These are phyloP conservation scores for Pisolithus orientalis DNA, from an alignment of 768 basidiomycete genomes.

Conservation along the genomic window DNA sequence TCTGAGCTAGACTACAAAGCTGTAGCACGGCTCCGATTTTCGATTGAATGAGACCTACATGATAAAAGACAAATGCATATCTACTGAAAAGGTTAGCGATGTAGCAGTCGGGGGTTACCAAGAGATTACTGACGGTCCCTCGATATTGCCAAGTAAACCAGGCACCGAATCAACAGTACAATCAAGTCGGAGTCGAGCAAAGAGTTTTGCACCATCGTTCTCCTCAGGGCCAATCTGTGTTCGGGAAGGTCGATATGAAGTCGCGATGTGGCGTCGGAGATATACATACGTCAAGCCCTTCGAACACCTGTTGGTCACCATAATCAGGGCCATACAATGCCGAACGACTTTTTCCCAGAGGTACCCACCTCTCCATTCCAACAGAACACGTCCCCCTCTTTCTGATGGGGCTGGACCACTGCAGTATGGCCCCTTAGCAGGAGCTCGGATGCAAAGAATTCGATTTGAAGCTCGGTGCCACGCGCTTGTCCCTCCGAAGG, in stretches of 20 bases:
- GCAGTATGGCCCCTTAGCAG: slow-evolving; percentile 54
- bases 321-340: neutral
- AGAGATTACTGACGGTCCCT: slow-evolving; percentile 67
- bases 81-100: slow-evolving; percentile 29
- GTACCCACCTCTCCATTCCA: slow-evolving; percentile 78
- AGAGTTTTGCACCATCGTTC: slow-evolving; percentile 66
- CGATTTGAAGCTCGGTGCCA: slow-evolving; percentile 23
- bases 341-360: neutral
- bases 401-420: slow-evolving; percentile 64
- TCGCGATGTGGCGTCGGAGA: no score
- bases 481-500: neutral
- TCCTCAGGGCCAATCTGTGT: slow-evolving; percentile 50
- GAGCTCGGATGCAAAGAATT: slow-evolving; percentile 73
- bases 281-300: slow-evolving; percentile 61
- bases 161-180: slow-evolving; percentile 36
- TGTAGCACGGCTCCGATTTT: slow-evolving; percentile 1
- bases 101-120: neutral
- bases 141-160: slow-evolving; percentile 51
- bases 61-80: slow-evolving; percentile 77
- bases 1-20: slow-evolving; percentile 34
- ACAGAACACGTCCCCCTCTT: slow-evolving; percentile 57
- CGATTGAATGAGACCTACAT: slow-evolving; percentile 37
- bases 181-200: slow-evolving; percentile 23
- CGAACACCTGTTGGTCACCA: slow-evolving; percentile 49
- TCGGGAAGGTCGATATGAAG: neutral